phyloP scores from a whole-genome alignment of 768 basidiomycete genomes.

The Aureoboletus auriporus region DNA sequence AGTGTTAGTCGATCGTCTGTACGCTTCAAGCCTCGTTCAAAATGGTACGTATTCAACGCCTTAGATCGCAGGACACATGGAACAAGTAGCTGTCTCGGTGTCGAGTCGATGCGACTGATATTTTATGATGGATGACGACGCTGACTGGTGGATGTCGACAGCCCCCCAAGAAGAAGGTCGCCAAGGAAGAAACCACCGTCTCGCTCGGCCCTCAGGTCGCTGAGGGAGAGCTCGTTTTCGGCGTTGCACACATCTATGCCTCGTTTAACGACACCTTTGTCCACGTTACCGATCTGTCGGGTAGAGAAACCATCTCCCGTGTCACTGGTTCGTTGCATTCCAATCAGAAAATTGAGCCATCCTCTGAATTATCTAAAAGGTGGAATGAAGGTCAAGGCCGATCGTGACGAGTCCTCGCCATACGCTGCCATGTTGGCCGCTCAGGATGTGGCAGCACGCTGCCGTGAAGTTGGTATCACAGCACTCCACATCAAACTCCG shows the following conservation, averaged over 20 bases:
- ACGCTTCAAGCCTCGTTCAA: slow-evolving; percentile 27
- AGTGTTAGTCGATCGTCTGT: slow-evolving; percentile 10
- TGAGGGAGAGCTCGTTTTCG: slow-evolving; percentile 96
- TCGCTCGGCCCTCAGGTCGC: slow-evolving; percentile 93
- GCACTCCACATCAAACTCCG: slow-evolving; percentile 99
- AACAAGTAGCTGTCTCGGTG: not conserved
- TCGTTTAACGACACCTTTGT: slow-evolving; percentile 99
- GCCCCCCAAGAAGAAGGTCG: slow-evolving; percentile 84
- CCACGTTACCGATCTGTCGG: slow-evolving; percentile 97
- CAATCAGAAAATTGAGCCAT: not conserved
- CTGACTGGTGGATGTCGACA: slow-evolving; percentile 54
- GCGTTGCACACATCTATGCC: slow-evolving; percentile 98
- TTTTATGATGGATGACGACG: slow-evolving; percentile 44
- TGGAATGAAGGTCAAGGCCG: slow-evolving; percentile 99
- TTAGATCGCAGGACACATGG: not conserved
- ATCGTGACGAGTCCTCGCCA: slow-evolving; percentile 98
- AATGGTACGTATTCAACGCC: slow-evolving; percentile 34
- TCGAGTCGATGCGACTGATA: slow-evolving; percentile 1
- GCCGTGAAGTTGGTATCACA: slow-evolving; percentile 98
- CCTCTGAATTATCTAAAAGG: slow-evolving; percentile 39
- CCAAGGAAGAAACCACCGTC: slow-evolving; percentile 79
- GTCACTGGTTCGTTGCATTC: slow-evolving; percentile 71
- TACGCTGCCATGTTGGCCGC: slow-evolving; percentile 98
- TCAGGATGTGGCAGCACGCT: slow-evolving; percentile 92
- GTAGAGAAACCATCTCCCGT: slow-evolving; percentile 98